Conservation (phyloP, 192 early-diverging fungal species). For the Mortierella antarctica region DNA sequence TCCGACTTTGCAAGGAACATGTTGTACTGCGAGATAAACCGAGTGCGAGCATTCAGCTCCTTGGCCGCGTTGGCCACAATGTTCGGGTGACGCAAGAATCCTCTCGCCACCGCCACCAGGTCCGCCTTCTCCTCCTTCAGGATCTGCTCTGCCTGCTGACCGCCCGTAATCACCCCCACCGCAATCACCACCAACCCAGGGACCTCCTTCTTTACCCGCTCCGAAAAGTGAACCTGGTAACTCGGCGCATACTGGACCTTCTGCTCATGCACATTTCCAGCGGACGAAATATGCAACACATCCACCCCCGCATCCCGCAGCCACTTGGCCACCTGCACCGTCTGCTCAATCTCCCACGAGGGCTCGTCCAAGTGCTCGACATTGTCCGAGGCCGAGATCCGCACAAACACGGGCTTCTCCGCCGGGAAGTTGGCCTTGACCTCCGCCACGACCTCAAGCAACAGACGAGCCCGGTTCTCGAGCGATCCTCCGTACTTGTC, state of each 20-base stretch:
- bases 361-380: constrained; percentile 50
- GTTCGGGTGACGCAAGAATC: constrained; percentile 73
- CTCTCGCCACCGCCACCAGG: constrained; percentile 78
- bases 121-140: constrained; percentile 75
- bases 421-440: constrained; percentile 71
- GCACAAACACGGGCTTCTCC: constrained; percentile 81
- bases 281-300: constrained; percentile 84
- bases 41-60: no score
- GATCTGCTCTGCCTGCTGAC: constrained; percentile 78
- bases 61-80: background rate
- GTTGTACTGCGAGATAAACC: background rate
- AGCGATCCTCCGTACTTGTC: constrained; percentile 94
- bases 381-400: constrained; percentile 84
- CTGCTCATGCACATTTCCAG: constrained; percentile 73
- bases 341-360: constrained; percentile 80
- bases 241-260: constrained; percentile 59
- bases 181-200: constrained; percentile 69
- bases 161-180: constrained; percentile 79
- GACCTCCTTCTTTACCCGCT: constrained; percentile 68
- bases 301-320: constrained; percentile 84
- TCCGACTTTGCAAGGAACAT: constrained; percentile 1
- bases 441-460: constrained; percentile 68
- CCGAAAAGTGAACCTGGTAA: constrained; percentile 82
- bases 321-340: constrained; percentile 67
- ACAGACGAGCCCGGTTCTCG: constrained; percentile 77